Evolutionary conservation across 257 asterid genomes (phyloP), one percentile per base, ranked within the genome.

Genomic region (Jacaranda copaia): DNA sequence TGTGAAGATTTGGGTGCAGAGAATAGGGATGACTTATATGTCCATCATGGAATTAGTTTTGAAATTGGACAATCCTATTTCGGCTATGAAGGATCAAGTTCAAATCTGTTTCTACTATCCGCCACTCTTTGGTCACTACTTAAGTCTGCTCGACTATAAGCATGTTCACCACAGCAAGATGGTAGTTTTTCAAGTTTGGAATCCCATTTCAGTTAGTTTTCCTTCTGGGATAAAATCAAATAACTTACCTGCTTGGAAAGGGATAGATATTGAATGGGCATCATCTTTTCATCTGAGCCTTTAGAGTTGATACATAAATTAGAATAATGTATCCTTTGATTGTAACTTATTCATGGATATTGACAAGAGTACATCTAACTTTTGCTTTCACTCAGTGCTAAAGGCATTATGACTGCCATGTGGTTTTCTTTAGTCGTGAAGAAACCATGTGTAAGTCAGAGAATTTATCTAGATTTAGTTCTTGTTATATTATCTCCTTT

Each of bases 401-500:
- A 67, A n/a, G 68, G 70, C 53, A 55, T 63, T 35, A n/a, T 43
- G 70, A 32, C 57, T 71, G 58, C 72, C 39, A 52, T 73, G 55
- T 25, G 74, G 51, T n/a, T 74, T 19, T 19, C 45, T 61, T 65
- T 38, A 25, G 58, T 52, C 48, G 63, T 59, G 66, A 71, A 69
- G 36, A 68, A 43, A 52, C 68, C 51, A n/a, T 11, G 20, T 57
- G 55, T 49, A 52, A 39, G 52, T 75, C 20, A 46, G 42, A 68
- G 8, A 48, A 38, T 7, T 66, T 70, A 36, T 55, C 58, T 42
- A 16, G 75, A 43, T 74, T 53, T 53, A 58, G 52, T 49, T 69
- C 72, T 64, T 8, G 56, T 58, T 79, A 71, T 60, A 71, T 60
- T 53, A 68, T 80, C 61, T 75, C 73, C 45, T 70, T 36, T 65